These are phyloP conservation scores for Naumovozyma castellii DNA, from an alignment of 805 yeast species.

Conservation along the genomic window DNA sequence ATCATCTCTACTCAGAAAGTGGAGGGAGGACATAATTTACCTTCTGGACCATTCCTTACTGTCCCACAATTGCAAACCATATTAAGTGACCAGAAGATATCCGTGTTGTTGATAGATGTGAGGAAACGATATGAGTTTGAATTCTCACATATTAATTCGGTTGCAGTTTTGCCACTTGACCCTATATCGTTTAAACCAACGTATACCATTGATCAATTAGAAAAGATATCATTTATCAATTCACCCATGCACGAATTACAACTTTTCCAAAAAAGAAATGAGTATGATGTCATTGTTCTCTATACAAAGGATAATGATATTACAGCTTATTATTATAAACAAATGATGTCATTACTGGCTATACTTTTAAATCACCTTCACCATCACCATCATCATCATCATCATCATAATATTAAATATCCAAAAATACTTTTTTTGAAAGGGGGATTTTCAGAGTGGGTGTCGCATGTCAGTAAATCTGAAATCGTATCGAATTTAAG, in stretches of 20 bases:
- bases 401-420: too few relatives aligned
- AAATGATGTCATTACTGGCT: conserved; percentile 13
- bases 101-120: conserved; percentile 57
- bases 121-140: conserved; percentile 51
- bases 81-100: too few relatives aligned
- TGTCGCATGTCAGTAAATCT: too few relatives aligned
- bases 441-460: too few relatives aligned
- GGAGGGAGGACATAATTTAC: too few relatives aligned
- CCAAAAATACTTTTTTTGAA: too few relatives aligned
- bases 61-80: too few relatives aligned
- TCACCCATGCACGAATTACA: conserved; percentile 45
- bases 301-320: conserved; percentile 28
- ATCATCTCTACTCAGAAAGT: conserved; percentile 7
- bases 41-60: too few relatives aligned
- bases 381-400: too few relatives aligned
- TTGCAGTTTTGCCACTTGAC: conserved; percentile 58
- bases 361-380: conserved; percentile 4
- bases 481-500: too few relatives aligned
- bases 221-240: conserved; percentile 43
- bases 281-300: conserved; percentile 54
- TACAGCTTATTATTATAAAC: conserved; percentile 12
- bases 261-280: conserved; percentile 41
- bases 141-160: conserved; percentile 49
- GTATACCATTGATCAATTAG: conserved; percentile 51
- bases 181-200: conserved; percentile 47